A percentile compares a stretch with the other conserved stretches of the same genome.
These are phyloP conservation scores for Rhododendron griersonianum DNA, from an alignment of 148 eudicot species.

Conservation along the genomic window DNA sequence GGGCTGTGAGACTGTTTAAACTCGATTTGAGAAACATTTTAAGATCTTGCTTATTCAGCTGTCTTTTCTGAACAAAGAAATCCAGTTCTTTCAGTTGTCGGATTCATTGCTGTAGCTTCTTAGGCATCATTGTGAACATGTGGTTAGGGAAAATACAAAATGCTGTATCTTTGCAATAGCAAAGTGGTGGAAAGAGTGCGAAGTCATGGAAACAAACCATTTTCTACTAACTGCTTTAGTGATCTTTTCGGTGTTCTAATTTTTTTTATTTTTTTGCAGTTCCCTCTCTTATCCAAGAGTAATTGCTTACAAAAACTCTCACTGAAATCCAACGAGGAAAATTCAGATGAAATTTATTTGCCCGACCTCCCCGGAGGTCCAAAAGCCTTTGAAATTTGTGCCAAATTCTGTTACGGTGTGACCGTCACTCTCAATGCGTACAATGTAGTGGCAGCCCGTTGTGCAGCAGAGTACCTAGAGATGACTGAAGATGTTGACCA, in stretches of 20 bases:
- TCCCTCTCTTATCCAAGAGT: constrained; percentile 87
- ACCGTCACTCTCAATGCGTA: constrained; percentile 72
- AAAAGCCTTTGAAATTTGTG: constrained; percentile 79
- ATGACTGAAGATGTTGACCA: constrained; percentile 76
- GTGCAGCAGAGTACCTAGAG: constrained; percentile 85
- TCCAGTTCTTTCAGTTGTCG: neutral
- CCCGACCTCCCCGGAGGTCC: constrained; percentile 72
- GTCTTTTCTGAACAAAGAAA: neutral
- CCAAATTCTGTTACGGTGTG: constrained; percentile 86
- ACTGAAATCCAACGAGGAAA: constrained; percentile 48
- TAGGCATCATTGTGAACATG: neutral
- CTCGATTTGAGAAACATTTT: neutral
- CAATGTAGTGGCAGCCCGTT: constrained; percentile 83
- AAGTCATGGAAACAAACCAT: neutral
- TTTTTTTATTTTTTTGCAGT: constrained; percentile 32
- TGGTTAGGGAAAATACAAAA: neutral
- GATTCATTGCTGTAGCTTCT: neutral
- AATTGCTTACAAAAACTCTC: constrained; percentile 57
- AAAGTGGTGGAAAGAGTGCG: neutral
- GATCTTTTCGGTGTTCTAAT: constrained; percentile 5
- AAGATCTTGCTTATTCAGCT: neutral
- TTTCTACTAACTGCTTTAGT: neutral
- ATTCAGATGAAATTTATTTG: constrained; percentile 48
- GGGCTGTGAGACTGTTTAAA: neutral
- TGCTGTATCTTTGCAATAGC: neutral